These are phyloP conservation scores for Aureobasidium subglaciale DNA, from an alignment of 2,329 filamentous ascomycete species.

Conservation along the genomic window DNA sequence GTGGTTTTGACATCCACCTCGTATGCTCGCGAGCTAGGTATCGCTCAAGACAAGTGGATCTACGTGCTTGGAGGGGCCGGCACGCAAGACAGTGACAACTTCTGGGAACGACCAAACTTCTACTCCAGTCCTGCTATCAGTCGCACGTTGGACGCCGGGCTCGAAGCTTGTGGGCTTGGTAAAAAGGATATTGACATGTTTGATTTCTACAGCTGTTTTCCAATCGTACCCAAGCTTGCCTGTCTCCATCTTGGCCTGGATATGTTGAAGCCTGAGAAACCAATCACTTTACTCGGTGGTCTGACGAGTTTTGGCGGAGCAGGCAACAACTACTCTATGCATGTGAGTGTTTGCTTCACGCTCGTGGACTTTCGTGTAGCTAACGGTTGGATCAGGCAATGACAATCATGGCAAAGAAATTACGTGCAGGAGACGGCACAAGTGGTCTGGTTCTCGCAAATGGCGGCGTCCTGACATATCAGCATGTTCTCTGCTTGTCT, in stretches of 20 bases:
- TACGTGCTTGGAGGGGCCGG: slow-evolving; percentile 59
- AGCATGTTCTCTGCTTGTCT: slow-evolving; percentile 55
- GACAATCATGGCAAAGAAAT: slow-evolving; percentile 48
- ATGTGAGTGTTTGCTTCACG: slow-evolving; percentile 39
- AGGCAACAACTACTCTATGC: slow-evolving; percentile 65
- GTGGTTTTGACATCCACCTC: slow-evolving; percentile 53
- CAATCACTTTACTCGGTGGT: slow-evolving; percentile 56
- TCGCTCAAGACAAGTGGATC: slow-evolving; percentile 53
- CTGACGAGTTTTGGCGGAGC: slow-evolving; percentile 63
- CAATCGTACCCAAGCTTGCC: slow-evolving; percentile 62
- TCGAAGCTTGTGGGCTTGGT: slow-evolving; percentile 42
- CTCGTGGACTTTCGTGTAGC: slow-evolving; percentile 18
- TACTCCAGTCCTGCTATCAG: slow-evolving; percentile 53
- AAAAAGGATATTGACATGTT: slow-evolving; percentile 51
- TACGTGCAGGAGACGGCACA: slow-evolving; percentile 41
- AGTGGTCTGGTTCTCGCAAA: slow-evolving; percentile 58
- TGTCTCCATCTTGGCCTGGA: slow-evolving; percentile 52
- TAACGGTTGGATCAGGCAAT: slow-evolving; percentile 33
- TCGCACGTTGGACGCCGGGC: slow-evolving; percentile 48
- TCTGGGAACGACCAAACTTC: slow-evolving; percentile 57
- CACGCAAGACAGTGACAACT: slow-evolving; percentile 50
- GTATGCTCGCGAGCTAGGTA: slow-evolving; percentile 47
- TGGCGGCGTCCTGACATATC: slow-evolving; percentile 58
- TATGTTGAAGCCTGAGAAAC: slow-evolving; percentile 39
- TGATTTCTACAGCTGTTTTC: slow-evolving; percentile 64